Base-by-base conservation (phyloP, 225 moss, liverwort and hornwort genomes). In the Sphagnum tenellum region DNA sequence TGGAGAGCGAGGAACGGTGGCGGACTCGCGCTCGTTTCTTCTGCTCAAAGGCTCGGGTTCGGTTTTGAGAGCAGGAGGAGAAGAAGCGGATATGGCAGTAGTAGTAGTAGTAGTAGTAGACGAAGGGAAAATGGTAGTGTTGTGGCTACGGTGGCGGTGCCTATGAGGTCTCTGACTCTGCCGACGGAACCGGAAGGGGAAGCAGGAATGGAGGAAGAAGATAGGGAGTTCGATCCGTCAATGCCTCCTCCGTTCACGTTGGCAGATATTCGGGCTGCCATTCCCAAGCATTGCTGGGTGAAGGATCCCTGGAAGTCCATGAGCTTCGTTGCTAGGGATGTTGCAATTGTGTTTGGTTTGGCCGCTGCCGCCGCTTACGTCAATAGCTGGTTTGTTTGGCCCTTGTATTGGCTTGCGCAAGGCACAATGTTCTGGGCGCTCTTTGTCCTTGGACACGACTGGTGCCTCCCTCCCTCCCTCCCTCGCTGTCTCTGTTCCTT, bases 371-470 rank as follows among this genome's bases (percentile, higher is more conserved):
- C 92, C 9, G 96, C 90, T 1, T 85, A 86, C 71, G 64, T 86
- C 45, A 96, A 96, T 60, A 90, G 62, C 70, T 92, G 88, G 96
- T 51, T 87, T 2, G 86, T 89, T 9, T 96, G 96, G 96, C 96
- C 96, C 6, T 76, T 92, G 9, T 96, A 96, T 63, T 96, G 96
- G 96, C 55, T 78, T n/a, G 96, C 88, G 8, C 92, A 96, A 71
- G 96, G 96, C 3, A 96, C 96, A 2, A 96, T 96, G 96, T 96
- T 96, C 58, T 96, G 96, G 96, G 96, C 96, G n/a, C 83, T 96
- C 46, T 96, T 96, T 64, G 96, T 96, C 29, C 81, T 96, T 3
- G 96, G 96, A 3, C 96, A 96, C 48, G 92, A 96, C 56, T 96
- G 84, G 84, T 85, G 76, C 0, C 58, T 46, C 8, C 2, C 49